Conservation (phyloP, 805 yeast species). For the Starmerella gropengiesseri region DNA sequence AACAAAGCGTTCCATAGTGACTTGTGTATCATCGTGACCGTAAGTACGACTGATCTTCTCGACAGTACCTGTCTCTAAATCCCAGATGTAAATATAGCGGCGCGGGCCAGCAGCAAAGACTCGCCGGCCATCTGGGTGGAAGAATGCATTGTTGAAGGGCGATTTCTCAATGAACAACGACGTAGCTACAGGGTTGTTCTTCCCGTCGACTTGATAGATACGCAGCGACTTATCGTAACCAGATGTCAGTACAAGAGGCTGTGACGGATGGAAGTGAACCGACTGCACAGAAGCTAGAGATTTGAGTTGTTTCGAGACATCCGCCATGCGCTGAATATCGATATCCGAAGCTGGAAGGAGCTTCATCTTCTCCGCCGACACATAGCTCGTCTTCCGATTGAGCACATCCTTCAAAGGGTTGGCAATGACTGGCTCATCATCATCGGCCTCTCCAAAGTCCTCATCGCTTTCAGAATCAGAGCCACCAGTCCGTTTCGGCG, state of each 20-base stretch:
- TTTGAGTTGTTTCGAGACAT: conserved; percentile 62
- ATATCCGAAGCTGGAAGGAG: conserved; percentile 59
- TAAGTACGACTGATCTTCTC: conserved; percentile 82
- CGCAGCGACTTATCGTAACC: conserved; percentile 87
- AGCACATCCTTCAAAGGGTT: conserved; percentile 30
- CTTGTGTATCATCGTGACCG: conserved; percentile 77
- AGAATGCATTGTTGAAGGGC: conserved; percentile 72
- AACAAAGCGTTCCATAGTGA: conserved; percentile 71
- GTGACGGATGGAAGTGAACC: conserved; percentile 70
- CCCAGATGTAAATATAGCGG: conserved; percentile 87
- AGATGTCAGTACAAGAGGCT: conserved; percentile 75
- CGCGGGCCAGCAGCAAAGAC: conserved; percentile 87
- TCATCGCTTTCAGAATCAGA: conserved; percentile 23
- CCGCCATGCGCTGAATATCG: conserved; percentile 72
- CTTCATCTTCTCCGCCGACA: conserved; percentile 30
- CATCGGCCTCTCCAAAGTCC: conserved; percentile 4
- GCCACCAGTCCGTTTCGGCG: conserved; percentile 15
- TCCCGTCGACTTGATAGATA: conserved; percentile 84
- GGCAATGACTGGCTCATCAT: conserved; percentile 12
- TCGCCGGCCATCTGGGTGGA: conserved; percentile 42
- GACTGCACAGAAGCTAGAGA: conserved; percentile 79
- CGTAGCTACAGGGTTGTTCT: conserved; percentile 66
- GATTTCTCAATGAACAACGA: conserved; percentile 60
- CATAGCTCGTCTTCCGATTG: conserved; percentile 25
- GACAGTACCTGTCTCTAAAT: conserved; percentile 57